These are phyloP conservation scores for Aquilaria yunnanensis DNA, from an alignment of 345 rosid genomes.

Conservation along the genomic window DNA sequence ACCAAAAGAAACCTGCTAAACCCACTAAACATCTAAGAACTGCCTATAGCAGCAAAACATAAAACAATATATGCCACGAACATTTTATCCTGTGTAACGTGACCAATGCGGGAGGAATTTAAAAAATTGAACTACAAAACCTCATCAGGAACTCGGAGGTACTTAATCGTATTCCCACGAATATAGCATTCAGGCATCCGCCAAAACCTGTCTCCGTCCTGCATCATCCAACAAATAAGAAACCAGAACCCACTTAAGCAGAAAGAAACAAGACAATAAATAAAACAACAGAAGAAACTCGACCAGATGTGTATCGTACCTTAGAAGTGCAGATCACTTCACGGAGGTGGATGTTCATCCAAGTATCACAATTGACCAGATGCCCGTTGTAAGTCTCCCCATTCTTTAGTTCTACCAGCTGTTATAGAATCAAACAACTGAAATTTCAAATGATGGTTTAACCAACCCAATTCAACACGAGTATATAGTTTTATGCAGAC, in stretches of 20 bases:
- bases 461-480: not conserved
- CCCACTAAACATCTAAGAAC: no score
- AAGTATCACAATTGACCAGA: conserved; percentile 90
- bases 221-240: conserved; percentile 12
- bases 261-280: not conserved
- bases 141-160: conserved; percentile 99
- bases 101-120: not conserved
- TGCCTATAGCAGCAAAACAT: no score
- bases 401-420: conserved; percentile 95
- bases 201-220: conserved; percentile 99
- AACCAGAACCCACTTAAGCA: not conserved
- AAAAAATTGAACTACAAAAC: conserved; percentile 21
- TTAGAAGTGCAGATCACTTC: conserved; percentile 99
- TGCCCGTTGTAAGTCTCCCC: conserved; percentile 99
- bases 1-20: no score
- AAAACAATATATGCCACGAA: no score
- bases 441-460: conserved; percentile 17
- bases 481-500: not conserved
- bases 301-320: conserved; percentile 28
- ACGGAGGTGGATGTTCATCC: conserved; percentile 99
- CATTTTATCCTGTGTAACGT: no score
- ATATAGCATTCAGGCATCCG: conserved; percentile 99
- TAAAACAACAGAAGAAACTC: not conserved
- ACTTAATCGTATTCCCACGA: conserved; percentile 97
- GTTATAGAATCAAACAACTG: conserved; percentile 20